phyloP scores from a whole-genome alignment of 2,329 filamentous ascomycete genomes.

The Aspergillus ibericus region DNA sequence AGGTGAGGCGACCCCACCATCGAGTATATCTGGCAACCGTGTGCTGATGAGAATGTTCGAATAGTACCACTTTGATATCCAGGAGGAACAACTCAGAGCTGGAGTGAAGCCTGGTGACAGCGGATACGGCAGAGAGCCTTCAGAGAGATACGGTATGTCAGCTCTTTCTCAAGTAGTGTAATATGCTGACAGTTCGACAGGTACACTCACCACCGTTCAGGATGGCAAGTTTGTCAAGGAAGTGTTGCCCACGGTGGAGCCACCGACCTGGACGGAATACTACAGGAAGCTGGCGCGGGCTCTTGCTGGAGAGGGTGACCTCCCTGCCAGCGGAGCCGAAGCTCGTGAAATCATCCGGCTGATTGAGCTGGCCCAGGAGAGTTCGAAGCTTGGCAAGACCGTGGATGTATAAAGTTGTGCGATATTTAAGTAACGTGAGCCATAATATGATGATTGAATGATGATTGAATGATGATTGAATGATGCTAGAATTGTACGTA shows the following conservation, averaged over 20 bases:
- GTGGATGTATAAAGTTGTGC: conserved; percentile 33
- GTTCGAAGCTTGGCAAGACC: conserved; percentile 53
- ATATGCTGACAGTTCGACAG: conserved; percentile 18
- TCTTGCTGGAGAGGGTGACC: conserved; percentile 51
- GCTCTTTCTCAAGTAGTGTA: background rate
- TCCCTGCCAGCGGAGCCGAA: conserved; percentile 56
- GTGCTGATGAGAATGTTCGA: background rate
- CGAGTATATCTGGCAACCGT: too few species aligned
- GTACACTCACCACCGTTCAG: conserved; percentile 55
- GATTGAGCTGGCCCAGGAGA: conserved; percentile 57
- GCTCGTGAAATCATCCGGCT: conserved; percentile 56
- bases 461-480: background rate
- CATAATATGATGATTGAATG: conserved; percentile 6
- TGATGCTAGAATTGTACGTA: background rate
- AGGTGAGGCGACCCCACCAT: too few species aligned
- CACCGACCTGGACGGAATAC: conserved; percentile 68
- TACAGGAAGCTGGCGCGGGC: conserved; percentile 60
- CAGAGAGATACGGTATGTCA: conserved; percentile 55
- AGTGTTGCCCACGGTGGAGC: conserved; percentile 59
- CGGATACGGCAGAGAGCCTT: conserved; percentile 65
- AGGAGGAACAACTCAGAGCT: conserved; percentile 70
- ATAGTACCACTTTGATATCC: conserved; percentile 63
- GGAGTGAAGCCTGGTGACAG: conserved; percentile 63
- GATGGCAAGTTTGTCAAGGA: conserved; percentile 54
- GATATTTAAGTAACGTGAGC: background rate